These are phyloP conservation scores for Pugionium cornutum DNA, from an alignment of 345 rosid species.

Conservation along the genomic window DNA sequence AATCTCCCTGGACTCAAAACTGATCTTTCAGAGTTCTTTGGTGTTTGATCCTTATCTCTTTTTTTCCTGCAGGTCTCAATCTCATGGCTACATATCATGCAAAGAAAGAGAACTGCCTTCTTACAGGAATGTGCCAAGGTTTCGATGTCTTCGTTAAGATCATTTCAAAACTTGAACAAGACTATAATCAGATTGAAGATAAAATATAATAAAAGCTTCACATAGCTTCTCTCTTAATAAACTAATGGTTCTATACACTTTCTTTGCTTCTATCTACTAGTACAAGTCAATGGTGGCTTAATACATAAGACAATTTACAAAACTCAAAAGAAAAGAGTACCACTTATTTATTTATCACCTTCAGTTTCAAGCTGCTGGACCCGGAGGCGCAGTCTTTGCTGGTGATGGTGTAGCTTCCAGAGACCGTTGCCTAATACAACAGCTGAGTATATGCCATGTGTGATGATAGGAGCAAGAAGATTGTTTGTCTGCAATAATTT, in stretches of 20 bases:
- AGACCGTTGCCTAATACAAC: slow-evolving; percentile 91
- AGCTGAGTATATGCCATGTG: slow-evolving; percentile 87
- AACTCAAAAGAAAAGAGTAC: neutral
- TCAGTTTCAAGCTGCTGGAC: slow-evolving; percentile 60
- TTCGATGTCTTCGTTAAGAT: slow-evolving; percentile 67
- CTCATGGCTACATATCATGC: slow-evolving; percentile 96
- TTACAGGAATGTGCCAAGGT: slow-evolving; percentile 93
- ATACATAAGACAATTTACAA: slow-evolving; percentile 33
- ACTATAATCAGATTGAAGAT: slow-evolving; percentile 23
- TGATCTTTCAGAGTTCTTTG: slow-evolving; percentile 12
- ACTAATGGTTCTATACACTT: slow-evolving; percentile 33
- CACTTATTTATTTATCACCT: slow-evolving; percentile 27
- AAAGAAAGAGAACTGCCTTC: slow-evolving; percentile 90
- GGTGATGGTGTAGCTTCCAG: slow-evolving; percentile 87
- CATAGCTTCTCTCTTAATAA: slow-evolving; percentile 15
- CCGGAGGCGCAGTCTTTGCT: slow-evolving; percentile 63
- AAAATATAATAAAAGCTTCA: slow-evolving; percentile 14
- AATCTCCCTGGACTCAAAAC: slow-evolving; percentile 1
- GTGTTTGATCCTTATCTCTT: neutral
- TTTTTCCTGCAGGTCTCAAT: slow-evolving; percentile 68
- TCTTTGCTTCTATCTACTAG: slow-evolving; percentile 35
- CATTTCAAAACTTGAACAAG: slow-evolving; percentile 76
- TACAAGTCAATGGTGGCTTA: slow-evolving; percentile 31
- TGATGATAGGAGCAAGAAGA: slow-evolving; percentile 83
- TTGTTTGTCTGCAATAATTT: slow-evolving; percentile 67